Percentiles rank a stretch among this genome's conserved stretches.
Conservation (phyloP, 768 basidiomycete species). For the Rubroboletus pulcherrimus region DNA sequence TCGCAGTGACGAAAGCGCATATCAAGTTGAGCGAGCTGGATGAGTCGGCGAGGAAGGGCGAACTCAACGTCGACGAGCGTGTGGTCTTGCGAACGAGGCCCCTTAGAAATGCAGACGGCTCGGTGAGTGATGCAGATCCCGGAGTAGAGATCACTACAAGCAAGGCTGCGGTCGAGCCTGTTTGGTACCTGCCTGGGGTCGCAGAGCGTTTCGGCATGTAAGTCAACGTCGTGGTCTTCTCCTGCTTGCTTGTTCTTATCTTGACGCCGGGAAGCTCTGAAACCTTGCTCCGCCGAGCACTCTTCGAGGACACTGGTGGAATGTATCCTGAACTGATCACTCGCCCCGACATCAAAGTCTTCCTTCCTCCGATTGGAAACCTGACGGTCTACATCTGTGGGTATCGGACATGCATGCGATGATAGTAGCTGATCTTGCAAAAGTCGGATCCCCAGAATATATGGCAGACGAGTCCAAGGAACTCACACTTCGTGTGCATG, state of each 20-base stretch:
- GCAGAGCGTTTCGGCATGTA: slow-evolving; percentile 93
- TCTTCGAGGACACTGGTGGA: slow-evolving; percentile 96
- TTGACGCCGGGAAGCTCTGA: slow-evolving; percentile 56
- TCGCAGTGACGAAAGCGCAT: slow-evolving; percentile 89
- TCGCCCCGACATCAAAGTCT: slow-evolving; percentile 91
- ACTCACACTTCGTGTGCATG: slow-evolving; percentile 85
- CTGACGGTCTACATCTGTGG: slow-evolving; percentile 89
- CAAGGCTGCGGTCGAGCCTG: slow-evolving; percentile 95
- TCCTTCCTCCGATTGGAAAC: slow-evolving; percentile 91
- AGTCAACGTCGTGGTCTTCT: slow-evolving; percentile 26
- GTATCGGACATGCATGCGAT: slow-evolving; percentile 16
- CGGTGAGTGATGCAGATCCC: slow-evolving; percentile 49
- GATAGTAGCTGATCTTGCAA: neutral
- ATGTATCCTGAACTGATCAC: slow-evolving; percentile 97
- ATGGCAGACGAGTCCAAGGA: slow-evolving; percentile 74
- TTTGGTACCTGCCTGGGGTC: slow-evolving; percentile 93
- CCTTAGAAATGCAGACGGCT: slow-evolving; percentile 60
- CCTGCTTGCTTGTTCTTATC: neutral
- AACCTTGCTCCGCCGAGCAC: slow-evolving; percentile 75
- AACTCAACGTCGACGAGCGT: slow-evolving; percentile 75
- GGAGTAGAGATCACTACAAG: slow-evolving; percentile 87
- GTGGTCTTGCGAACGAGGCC: slow-evolving; percentile 71
- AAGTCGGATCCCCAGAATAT: slow-evolving; percentile 82
- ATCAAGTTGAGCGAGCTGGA: slow-evolving; percentile 95
- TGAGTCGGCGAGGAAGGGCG: slow-evolving; percentile 68